Percentiles rank a stretch among this genome's conserved stretches.
Evolutionary conservation across 164 flowering plant genomes (phyloP).

Genomic region (Tetrastigma voinierianum): DNA sequence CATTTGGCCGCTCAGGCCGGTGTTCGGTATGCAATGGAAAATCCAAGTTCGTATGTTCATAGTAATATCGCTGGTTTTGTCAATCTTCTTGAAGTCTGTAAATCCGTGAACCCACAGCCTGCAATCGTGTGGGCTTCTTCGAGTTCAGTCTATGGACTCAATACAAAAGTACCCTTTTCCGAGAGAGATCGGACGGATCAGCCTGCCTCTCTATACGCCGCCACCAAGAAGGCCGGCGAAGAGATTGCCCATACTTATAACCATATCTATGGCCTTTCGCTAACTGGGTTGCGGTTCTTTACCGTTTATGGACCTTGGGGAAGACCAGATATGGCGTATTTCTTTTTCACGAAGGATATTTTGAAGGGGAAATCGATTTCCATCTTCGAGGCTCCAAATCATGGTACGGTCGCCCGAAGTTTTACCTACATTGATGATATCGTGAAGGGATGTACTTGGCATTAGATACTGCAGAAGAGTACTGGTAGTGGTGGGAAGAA

Average conservation of each 20-base stretch:
- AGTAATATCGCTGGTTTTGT: slow-evolving; percentile 92
- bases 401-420: slow-evolving; percentile 89
- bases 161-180: slow-evolving; percentile 82
- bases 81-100: slow-evolving; percentile 74
- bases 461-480: slow-evolving; percentile 78
- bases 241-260: slow-evolving; percentile 87
- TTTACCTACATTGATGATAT: slow-evolving; percentile 86
- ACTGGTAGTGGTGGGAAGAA: slow-evolving; percentile 95
- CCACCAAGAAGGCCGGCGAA: slow-evolving; percentile 94
- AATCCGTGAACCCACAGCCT: slow-evolving; percentile 82
- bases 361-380: slow-evolving; percentile 69
- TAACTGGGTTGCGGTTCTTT: slow-evolving; percentile 87
- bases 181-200: slow-evolving; percentile 87
- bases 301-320: slow-evolving; percentile 98
- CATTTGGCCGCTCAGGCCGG: slow-evolving; percentile 98
- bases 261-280: slow-evolving; percentile 83
- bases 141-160: slow-evolving; percentile 88
- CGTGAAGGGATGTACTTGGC: slow-evolving; percentile 74
- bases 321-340: slow-evolving; percentile 93
- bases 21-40: slow-evolving; percentile 89
- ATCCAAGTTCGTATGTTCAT: slow-evolving; percentile 86
- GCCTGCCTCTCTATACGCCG: slow-evolving; percentile 93
- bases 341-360: slow-evolving; percentile 86
- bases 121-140: slow-evolving; percentile 93
- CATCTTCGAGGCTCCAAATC: slow-evolving; percentile 74